Evolutionary conservation across 208 protist species (phyloP), one percentile per base, ranked within the genome.

Genomic region (Leishmania mexicana): DNA sequence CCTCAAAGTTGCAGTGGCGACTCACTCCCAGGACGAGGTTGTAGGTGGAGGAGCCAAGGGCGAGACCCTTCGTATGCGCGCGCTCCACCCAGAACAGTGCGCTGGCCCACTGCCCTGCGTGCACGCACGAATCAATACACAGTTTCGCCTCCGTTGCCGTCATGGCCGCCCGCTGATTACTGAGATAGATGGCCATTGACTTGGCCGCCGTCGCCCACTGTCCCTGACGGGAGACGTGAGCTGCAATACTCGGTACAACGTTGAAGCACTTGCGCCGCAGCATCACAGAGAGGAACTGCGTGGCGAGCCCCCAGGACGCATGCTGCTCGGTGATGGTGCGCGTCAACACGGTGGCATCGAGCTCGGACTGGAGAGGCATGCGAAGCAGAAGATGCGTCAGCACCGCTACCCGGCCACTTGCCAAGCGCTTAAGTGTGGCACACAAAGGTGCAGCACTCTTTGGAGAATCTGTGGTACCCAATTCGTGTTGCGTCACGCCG

Each of bases 51-150:
- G 85, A 38, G 0, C 81, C 57, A 3, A 95, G 84, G 7, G 72
- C 75, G 7, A 93, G 54, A n/a, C 85, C 83, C 60, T 76, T 49
- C 0, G 70, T 75, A 77, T 93, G 88, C 13, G 90, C 89, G 3
- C 94, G 91, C 72, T 97, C 89, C 71, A 94, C 82, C 94, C 94
- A 97, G 78, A 97, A 97, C 53, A 97, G 85, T 21, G 92, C 94
- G 77, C 90, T 94, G 65, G 80, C 75, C 94, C 94, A 97, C 67
- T 89, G 89, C 24, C 90, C 92, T 11, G 86, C 73, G 53, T 88
- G 81, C 42, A 94, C 83, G 65, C 83, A 90, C 11, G 90, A 87
- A 70, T 97, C 90, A 0, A 97, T 83, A 73, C 94, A 94, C 60
- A 95, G 78, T 10, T 70, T 79, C 17, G 94, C 79, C 71, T 97